These are phyloP conservation scores for Nothophytophthora sp. DNA, from an alignment of 352 stramenopile species.

Conservation along the genomic window DNA sequence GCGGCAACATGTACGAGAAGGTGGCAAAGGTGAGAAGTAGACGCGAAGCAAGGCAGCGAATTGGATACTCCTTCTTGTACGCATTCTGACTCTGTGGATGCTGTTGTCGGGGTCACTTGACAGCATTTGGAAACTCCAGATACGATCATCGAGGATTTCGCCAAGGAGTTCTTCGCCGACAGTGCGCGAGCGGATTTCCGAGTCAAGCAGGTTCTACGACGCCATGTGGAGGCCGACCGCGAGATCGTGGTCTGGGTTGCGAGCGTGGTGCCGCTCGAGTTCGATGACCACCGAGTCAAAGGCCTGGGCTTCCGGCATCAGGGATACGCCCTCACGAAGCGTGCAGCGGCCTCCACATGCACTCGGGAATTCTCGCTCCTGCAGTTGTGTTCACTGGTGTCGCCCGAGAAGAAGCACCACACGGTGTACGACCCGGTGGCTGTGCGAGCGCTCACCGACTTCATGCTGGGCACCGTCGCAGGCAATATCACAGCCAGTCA, in stretches of 20 bases:
- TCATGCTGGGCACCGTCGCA: conserved; percentile 33
- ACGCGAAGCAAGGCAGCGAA: too few species aligned
- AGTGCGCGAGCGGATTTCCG: conserved; percentile 19
- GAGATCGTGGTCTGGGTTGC: conserved; percentile 31
- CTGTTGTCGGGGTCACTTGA: conserved; percentile 12
- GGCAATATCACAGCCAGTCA: conserved; percentile 32
- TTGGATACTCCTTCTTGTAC: too few species aligned
- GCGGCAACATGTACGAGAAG: conserved; percentile 24
- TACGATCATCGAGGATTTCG: conserved; percentile 30
- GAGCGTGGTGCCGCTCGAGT: conserved; percentile 26
- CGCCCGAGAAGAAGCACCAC: conserved; percentile 23
- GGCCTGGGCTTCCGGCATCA: conserved; percentile 28
- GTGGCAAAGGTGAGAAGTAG: too few species aligned
- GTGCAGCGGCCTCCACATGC: conserved; percentile 21
- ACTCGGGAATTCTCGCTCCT: conserved; percentile 19
- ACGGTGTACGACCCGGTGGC: conserved; percentile 16
- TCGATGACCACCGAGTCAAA: conserved; percentile 19
- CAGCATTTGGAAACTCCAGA: conserved; percentile 31
- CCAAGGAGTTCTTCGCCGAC: conserved; percentile 16
- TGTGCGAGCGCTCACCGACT: conserved; percentile 32
- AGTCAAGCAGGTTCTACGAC: conserved; percentile 26
- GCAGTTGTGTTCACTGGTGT: conserved; percentile 29
- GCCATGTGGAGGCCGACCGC: conserved; percentile 24
- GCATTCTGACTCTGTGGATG: too few species aligned
- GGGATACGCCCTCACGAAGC: conserved; percentile 34